phyloP scores from a whole-genome alignment of 352 stramenopile species.

The Pythium plurisporium region DNA sequence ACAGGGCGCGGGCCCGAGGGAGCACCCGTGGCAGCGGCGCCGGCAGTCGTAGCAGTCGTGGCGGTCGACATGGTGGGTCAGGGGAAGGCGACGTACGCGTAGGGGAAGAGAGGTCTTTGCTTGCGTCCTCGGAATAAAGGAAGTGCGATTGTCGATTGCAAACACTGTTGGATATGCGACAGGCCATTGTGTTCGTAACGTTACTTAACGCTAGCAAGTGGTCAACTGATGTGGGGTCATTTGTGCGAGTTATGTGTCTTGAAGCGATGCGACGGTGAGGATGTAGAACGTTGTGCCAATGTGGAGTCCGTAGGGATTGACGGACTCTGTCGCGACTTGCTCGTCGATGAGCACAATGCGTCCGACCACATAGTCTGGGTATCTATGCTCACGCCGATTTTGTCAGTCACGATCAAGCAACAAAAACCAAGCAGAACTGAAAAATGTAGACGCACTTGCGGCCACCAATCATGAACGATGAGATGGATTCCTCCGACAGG shows the following conservation, averaged over 20 bases:
- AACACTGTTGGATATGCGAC: conserved; percentile 7
- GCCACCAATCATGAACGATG: conserved; percentile 80
- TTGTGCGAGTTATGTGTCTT: conserved; percentile 53
- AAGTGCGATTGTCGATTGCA: not conserved
- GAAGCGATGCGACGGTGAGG: conserved; percentile 77
- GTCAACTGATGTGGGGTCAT: not conserved
- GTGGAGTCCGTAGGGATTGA: conserved; percentile 79
- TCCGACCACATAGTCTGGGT: conserved; percentile 84
- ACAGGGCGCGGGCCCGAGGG: conserved; percentile 22
- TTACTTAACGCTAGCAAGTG: not conserved
- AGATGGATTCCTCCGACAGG: conserved; percentile 85
- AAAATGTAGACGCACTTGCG: conserved; percentile 67
- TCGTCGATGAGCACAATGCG: conserved; percentile 87
- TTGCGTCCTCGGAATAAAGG: not conserved
- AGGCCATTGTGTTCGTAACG: conserved; percentile 9
- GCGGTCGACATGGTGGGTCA: not conserved
- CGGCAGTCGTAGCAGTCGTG: not conserved
- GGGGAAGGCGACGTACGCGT: too few species aligned
- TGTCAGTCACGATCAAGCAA: too few species aligned
- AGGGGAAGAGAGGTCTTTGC: too few species aligned
- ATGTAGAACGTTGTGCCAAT: conserved; percentile 84
- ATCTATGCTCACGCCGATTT: conserved; percentile 35
- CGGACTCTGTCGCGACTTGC: conserved; percentile 66
- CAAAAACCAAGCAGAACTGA: too few species aligned
- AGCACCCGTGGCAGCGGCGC: not conserved